These are phyloP conservation scores for Herpotrichia juniperi DNA, from an alignment of 2,329 filamentous ascomycete species.

Conservation along the genomic window DNA sequence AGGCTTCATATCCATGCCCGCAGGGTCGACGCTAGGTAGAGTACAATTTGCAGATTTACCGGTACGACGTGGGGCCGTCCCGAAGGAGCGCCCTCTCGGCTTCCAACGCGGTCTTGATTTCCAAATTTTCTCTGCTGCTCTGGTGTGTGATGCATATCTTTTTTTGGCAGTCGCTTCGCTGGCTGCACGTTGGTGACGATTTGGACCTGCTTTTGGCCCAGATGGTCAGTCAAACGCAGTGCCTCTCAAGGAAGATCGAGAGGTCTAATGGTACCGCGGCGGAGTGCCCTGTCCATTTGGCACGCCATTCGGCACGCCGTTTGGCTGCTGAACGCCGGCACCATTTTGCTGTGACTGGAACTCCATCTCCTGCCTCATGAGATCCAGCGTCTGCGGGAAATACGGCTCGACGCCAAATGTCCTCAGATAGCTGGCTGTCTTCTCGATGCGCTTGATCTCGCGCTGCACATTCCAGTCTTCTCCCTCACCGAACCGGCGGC, in stretches of 20 bases:
- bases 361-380: slow-evolving; percentile 53
- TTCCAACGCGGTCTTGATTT: too few species aligned
- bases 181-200: not conserved
- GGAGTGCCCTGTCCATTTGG: slow-evolving; percentile 38
- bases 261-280: slow-evolving; percentile 42
- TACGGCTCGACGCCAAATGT: slow-evolving; percentile 61
- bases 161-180: too few species aligned
- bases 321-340: slow-evolving; percentile 13
- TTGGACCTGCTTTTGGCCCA: not conserved
- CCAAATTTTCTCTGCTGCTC: too few species aligned
- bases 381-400: slow-evolving; percentile 58
- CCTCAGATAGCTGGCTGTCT: slow-evolving; percentile 58
- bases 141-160: too few species aligned
- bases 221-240: not conserved
- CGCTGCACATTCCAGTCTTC: slow-evolving; percentile 59
- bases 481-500: slow-evolving; percentile 56
- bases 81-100: too few species aligned
- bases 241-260: not conserved
- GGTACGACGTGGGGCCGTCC: too few species aligned
- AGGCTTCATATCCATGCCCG: too few species aligned
- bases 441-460: slow-evolving; percentile 62
- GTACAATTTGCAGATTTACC: too few species aligned
- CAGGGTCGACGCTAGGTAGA: too few species aligned
- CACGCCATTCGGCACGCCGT: slow-evolving; percentile 19
- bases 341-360: slow-evolving; percentile 20